Base-by-base conservation (phyloP, 441 rosid species). In the Bruguiera hainesii region DNA sequence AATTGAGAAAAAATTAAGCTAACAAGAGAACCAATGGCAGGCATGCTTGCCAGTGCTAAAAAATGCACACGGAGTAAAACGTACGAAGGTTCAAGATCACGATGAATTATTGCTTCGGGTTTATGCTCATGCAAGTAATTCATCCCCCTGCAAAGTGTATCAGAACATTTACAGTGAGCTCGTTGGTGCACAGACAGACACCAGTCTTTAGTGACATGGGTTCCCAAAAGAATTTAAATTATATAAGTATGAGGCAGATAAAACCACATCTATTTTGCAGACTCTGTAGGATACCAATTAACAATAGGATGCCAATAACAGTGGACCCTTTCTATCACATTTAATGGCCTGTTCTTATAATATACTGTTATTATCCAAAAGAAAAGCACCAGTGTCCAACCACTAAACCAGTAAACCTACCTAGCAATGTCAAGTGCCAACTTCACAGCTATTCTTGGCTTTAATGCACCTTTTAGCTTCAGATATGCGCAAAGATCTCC, bases 71-170 rank as follows among this genome's bases (percentile, higher is more conserved):
- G 71, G 58, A 72, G 56, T 75, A 82, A 76, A 74, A 85, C 93
- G 25, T 84, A 89, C 93, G 93, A 83, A 71, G 96, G 96, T 72
- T 85, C 93, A 56, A 89, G 88, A 80, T 89, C 93, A 20, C 93
- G 78, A 60, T 89, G 93, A 74, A 89, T 84, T 78, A 89, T 83
- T 65, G 89, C 88, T 79, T 89, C 93, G 66, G 96, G 96, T 78
- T 83, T 89, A 76, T 85, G 80, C 78, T 89, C 93, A 75, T 84
- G 93, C 82, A 89, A 79, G 79, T 89, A 89, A 81, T 89, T 87
- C 93, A 87, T 76, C 73, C 93, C 96, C 85, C 93, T 89, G 89
- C 73, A 76, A 76, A 52, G 71, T 56, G 68, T 66, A 67, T 60
- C 42, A 70, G n/a, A 57, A 63, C 58, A 58, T 68, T 30, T 55